These are phyloP conservation scores for Verticillium longisporum DNA, from an alignment of 2,329 filamentous ascomycete genomes.

Conservation along the genomic window DNA sequence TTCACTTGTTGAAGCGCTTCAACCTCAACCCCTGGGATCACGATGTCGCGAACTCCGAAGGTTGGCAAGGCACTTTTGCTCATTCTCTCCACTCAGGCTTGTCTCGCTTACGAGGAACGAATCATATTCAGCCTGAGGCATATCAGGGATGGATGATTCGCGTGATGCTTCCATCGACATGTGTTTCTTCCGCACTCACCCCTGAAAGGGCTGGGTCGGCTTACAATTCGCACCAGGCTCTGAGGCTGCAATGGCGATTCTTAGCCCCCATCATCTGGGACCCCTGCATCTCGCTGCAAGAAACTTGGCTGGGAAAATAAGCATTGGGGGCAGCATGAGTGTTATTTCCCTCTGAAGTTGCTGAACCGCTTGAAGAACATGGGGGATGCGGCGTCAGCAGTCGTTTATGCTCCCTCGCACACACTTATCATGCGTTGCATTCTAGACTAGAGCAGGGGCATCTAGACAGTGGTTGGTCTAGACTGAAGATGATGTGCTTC, in stretches of 20 bases:
- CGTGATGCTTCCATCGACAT: neutral
- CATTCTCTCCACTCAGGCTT: neutral
- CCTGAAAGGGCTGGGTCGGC: neutral
- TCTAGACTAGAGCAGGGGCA: neutral
- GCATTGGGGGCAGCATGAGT: neutral
- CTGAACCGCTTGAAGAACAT: neutral
- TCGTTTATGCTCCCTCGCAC: neutral
- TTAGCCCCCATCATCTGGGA: neutral
- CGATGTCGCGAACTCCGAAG: neutral
- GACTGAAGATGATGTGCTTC: neutral
- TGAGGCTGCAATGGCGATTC: neutral
- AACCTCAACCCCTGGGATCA: neutral
- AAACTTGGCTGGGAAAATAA: neutral
- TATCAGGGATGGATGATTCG: neutral
- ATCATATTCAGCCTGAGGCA: neutral
- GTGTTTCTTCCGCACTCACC: neutral
- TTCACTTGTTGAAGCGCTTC: neutral
- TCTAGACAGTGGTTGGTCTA: neutral
- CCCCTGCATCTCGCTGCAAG: neutral
- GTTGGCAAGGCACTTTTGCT: neutral
- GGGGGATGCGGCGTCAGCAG: neutral
- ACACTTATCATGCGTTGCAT: neutral
- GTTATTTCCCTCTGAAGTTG: no score
- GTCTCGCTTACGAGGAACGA: neutral
- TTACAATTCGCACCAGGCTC: neutral